phyloP scores from a whole-genome alignment of 495 filamentous ascomycete species.

The Apodospora peruviana region DNA sequence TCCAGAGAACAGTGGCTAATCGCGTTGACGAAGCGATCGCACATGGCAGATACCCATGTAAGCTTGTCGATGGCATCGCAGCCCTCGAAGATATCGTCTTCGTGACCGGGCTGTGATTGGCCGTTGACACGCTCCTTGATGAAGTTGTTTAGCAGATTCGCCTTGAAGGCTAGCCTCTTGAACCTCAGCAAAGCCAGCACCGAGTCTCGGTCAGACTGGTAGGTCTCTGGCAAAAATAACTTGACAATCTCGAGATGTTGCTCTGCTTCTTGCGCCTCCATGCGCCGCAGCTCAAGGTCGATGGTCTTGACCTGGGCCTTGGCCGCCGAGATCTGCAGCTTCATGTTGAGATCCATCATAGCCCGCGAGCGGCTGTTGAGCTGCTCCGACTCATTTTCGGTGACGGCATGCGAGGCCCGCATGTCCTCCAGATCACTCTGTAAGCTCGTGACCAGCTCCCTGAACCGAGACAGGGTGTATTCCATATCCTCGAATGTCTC shows the following conservation, averaged over 20 bases:
- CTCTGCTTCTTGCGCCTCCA: conserved; percentile 83
- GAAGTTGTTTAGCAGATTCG: conserved; percentile 69
- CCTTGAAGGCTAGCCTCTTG: conserved; percentile 84
- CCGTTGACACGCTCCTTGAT: conserved; percentile 68
- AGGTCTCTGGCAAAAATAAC: conserved; percentile 85
- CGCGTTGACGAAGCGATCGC: conserved; percentile 73
- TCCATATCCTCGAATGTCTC: conserved; percentile 78
- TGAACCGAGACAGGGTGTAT: conserved; percentile 80
- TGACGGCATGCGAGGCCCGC: conserved; percentile 82
- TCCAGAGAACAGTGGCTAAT: conserved; percentile 71
- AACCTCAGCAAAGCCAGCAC: conserved; percentile 81
- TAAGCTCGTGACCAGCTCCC: conserved; percentile 78
- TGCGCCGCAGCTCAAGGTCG: conserved; percentile 77
- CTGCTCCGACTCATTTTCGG: conserved; percentile 86
- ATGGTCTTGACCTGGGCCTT: conserved; percentile 93
- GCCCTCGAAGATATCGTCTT: conserved; percentile 70
- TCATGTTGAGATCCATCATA: conserved; percentile 95
- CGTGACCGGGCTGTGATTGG: conserved; percentile 47
- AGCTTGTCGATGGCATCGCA: conserved; percentile 81
- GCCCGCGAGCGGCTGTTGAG: conserved; percentile 77
- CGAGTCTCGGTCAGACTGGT: conserved; percentile 71
- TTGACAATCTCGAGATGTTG: conserved; percentile 84
- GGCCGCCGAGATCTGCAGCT: conserved; percentile 78
- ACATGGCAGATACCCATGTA: conserved; percentile 75
- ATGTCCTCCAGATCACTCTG: conserved; percentile 89